These are phyloP conservation scores for Gnetum montanum DNA, from an alignment of 75 land plant genomes.

Conservation along the genomic window DNA sequence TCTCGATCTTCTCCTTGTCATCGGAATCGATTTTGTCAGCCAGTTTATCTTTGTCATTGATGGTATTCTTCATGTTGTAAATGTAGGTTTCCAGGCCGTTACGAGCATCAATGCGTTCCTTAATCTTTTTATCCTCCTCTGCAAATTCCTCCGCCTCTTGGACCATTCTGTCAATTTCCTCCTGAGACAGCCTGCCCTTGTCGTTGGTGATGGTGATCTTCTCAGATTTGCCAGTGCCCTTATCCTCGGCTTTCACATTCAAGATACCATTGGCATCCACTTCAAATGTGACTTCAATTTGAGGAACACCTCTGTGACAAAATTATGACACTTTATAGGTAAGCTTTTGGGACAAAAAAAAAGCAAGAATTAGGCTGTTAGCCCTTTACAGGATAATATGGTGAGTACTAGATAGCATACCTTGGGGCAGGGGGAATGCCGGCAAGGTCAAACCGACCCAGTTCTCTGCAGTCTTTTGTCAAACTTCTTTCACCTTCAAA, in stretches of 20 bases:
- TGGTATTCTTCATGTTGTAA: constrained; percentile 72
- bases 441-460: constrained; percentile 53
- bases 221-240: constrained; percentile 65
- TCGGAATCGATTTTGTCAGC: constrained; percentile 55
- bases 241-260: constrained; percentile 64
- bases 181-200: constrained; percentile 60
- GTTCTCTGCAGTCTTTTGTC: constrained; percentile 53
- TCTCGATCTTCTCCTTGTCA: constrained; percentile 65
- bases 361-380: background rate
- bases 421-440: constrained; percentile 65
- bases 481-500: constrained; percentile 65
- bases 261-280: constrained; percentile 67
- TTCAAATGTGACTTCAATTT: constrained; percentile 62
- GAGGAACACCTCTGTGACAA: constrained; percentile 55
- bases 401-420: constrained; percentile 3
- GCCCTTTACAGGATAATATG: no score
- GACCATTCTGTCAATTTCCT: constrained; percentile 66
- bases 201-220: constrained; percentile 74
- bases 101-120: constrained; percentile 64
- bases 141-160: constrained; percentile 64
- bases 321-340: background rate
- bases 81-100: constrained; percentile 67
- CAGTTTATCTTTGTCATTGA: constrained; percentile 63
- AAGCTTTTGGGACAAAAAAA: background rate
- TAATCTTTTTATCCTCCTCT: constrained; percentile 75